These are phyloP conservation scores for Ophiognomonia clavigignenti-juglandacearum DNA, from an alignment of 2,329 filamentous ascomycete genomes.

Conservation along the genomic window DNA sequence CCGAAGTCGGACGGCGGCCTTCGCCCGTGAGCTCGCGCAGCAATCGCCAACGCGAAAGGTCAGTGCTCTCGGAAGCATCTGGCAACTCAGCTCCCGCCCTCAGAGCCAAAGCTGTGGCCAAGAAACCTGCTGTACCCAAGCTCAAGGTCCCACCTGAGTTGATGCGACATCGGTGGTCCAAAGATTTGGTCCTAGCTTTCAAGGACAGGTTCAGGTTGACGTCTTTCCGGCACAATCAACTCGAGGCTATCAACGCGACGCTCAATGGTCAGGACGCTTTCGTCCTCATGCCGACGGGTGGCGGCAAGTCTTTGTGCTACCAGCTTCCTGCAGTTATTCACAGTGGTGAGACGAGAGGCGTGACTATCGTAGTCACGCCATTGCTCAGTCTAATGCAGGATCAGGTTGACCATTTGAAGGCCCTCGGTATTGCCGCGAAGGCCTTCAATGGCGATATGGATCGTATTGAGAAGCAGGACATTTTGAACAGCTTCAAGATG, in stretches of 20 bases:
- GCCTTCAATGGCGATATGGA: constrained; percentile 76
- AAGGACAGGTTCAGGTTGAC: constrained; percentile 79
- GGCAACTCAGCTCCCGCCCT: constrained; percentile 35
- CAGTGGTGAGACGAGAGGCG: constrained; percentile 74
- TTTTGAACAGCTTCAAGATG: constrained; percentile 61
- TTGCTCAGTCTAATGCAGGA: constrained; percentile 96
- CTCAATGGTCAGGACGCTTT: constrained; percentile 84
- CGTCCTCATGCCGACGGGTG: constrained; percentile 95
- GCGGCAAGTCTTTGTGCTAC: constrained; percentile 95
- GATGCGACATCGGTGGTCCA: constrained; percentile 75
- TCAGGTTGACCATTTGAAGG: constrained; percentile 78
- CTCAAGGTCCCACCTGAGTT: constrained; percentile 41
- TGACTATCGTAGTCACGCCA: constrained; percentile 93
- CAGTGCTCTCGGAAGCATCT: constrained; percentile 42
- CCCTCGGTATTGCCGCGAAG: constrained; percentile 71
- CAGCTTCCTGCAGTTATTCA: constrained; percentile 84
- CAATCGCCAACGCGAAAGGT: constrained; percentile 23
- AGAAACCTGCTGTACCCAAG: constrained; percentile 25
- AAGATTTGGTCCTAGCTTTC: constrained; percentile 75
- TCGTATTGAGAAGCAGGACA: constrained; percentile 54
- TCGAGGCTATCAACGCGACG: constrained; percentile 94
- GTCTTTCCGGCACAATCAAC: constrained; percentile 84
- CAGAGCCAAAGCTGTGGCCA: constrained; percentile 28
- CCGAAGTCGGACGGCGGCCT: constrained; percentile 42
- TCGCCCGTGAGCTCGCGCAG: constrained; percentile 24